Base-by-base conservation (phyloP, 495 filamentous ascomycete genomes). In the Aspergillus nanangensis region DNA sequence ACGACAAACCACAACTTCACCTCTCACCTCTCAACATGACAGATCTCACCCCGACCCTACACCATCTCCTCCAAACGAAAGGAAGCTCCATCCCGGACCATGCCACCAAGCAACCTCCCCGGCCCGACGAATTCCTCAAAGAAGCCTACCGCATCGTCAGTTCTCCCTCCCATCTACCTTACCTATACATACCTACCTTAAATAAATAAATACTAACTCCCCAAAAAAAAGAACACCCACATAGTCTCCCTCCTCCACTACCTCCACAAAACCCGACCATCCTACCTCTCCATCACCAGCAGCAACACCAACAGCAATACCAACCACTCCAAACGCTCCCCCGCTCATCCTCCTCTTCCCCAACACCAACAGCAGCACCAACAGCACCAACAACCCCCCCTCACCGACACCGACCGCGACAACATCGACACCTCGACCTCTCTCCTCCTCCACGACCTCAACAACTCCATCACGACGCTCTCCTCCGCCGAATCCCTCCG, bases 111-210 rank as follows among this genome's bases (percentile, higher is more conserved):
- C 20, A 39, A 45, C 20, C 62, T 63, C 38, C 58, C 76, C 5
- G 7, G 25, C 71, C 87, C 40, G 89, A 96, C 61, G 87, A 88
- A 67, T 98, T 97, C 62, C 76, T 98, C 24, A 91, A 93, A 66
- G 94, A 97, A 71, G 93, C 93, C 38, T 89, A 95, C 67, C 79
- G 83, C 66, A 98, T 98, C 56, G 93, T 94, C 68, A 58, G 81
- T 57, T 41, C 18, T 47, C 37, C 44, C 31, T 47, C 48, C 32
- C 38, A 48, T 19, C 42, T 21, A 33, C 39, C 39, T 39, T 21
- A n/a, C 23, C 1, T 8, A 33, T 9, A 19, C 24, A 49, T 20
- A 35, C 41, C 36, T 25, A 35, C 14, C 29, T 4, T 20, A 13
- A 44, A 41, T 45, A 46, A n/a, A 44, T 45, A 44, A 55, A 49